Conservation (phyloP, 1,284 basidiomycete genomes). For the Fomitiporia mediterranea region DNA sequence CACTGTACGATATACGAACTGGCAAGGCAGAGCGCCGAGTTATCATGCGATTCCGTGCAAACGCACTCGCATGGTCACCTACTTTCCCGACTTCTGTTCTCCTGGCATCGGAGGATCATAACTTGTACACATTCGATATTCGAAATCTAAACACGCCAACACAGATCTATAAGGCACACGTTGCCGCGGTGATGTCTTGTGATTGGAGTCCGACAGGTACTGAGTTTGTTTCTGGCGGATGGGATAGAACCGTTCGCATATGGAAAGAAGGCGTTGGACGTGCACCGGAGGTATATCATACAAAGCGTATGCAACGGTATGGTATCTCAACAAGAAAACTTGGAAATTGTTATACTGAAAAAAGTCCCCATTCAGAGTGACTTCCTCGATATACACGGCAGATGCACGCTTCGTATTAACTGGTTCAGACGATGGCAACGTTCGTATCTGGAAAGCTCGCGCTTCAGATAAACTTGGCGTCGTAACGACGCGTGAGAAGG, state of each 20-base stretch:
- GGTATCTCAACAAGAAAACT: slow-evolving; percentile 7
- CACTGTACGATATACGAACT: slow-evolving; percentile 93
- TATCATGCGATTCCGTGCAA: slow-evolving; percentile 85
- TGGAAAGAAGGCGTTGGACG: slow-evolving; percentile 89
- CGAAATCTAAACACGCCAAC: slow-evolving; percentile 79
- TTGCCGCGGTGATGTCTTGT: slow-evolving; percentile 91
- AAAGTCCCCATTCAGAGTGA: slow-evolving; percentile 45
- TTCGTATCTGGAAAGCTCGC: slow-evolving; percentile 94
- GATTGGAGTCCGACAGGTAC: slow-evolving; percentile 96
- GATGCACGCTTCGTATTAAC: slow-evolving; percentile 92
- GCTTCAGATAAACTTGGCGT: slow-evolving; percentile 93
- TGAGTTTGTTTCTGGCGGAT: slow-evolving; percentile 93
- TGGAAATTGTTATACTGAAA: not conserved
- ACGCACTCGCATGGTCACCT: slow-evolving; percentile 92
- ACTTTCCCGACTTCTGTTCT: slow-evolving; percentile 90
- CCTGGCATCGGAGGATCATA: slow-evolving; percentile 96
- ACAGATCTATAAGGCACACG: slow-evolving; percentile 97
- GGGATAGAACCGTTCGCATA: slow-evolving; percentile 91
- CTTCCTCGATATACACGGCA: slow-evolving; percentile 75
- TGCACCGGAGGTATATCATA: slow-evolving; percentile 91
- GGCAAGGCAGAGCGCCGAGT: slow-evolving; percentile 91
- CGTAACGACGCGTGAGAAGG: slow-evolving; percentile 87
- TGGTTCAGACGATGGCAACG: slow-evolving; percentile 96
- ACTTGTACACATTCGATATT: slow-evolving; percentile 97
- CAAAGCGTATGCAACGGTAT: slow-evolving; percentile 97